Evolutionary conservation across 108 stramenopile species (phyloP), one percentile per base, ranked within the genome.

Genomic region (Schizochytrium sp.): DNA sequence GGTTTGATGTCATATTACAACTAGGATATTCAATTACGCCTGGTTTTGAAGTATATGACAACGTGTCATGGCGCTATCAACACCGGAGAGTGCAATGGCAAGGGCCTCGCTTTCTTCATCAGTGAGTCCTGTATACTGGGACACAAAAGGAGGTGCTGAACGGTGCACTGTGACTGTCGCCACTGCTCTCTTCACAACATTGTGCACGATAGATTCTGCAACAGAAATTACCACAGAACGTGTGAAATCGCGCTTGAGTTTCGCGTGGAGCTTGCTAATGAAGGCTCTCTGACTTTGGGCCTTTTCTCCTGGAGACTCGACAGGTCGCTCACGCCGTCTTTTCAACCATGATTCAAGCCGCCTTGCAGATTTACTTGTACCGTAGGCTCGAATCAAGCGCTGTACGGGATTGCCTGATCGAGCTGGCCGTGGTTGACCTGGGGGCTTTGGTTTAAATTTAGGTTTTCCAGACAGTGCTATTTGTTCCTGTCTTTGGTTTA

Each of bases 311-410:
- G 15, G 1, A 38, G 64, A 38, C 28, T 69, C 15, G 64, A 69
- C 28, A 28, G 28, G 28, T 38, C 64, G 64, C 64, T 69, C 64
- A 44, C 28, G 64, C 64, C 44, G 40, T 69, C 64, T 38, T 44
- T 69, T 69, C 42, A 69, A 44, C 64, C 64, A 69, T 28, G 64
- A 69, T 44, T 69, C 64, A 38, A 69, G 7, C 42, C 64, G 64
- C 5, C 64, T 38, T 15, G 64, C 64, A 12, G 64, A 69, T 12
- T 38, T 69, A 15, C 42, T 44, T 7, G 64, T 44, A 12, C 64
- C 64, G 28, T 69, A 69, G 42, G 64, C 64, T 2, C 64, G 64
- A 13, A 69, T 10, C 7, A 69, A 44, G 8, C 28, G 40, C 2
- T 44, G 64, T 7, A 69, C 64, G 1, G 64, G 64, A 15, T 7